Evolutionary conservation across 164 flowering plant species (phyloP).

Genomic region (Echeveria elegans): DNA sequence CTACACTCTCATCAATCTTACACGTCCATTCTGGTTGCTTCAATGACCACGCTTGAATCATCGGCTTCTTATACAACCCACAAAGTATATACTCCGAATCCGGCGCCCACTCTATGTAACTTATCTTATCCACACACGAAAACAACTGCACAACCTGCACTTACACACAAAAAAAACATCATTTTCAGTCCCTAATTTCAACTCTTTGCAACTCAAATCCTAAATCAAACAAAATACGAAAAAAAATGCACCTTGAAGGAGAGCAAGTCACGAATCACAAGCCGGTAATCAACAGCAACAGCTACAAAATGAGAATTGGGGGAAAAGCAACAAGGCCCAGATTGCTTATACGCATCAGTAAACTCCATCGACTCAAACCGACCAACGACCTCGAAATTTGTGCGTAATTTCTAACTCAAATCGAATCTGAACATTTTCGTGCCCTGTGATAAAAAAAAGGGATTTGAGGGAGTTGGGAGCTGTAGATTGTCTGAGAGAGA

Average conservation of each 20-base stretch:
- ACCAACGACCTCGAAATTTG: neutral
- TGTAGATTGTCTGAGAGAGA: neutral
- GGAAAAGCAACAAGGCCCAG: conserved; percentile 87
- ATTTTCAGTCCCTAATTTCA: neutral
- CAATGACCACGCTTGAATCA: conserved; percentile 94
- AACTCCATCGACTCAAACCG: conserved; percentile 61
- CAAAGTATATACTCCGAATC: conserved; percentile 95
- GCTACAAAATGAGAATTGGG: conserved; percentile 82
- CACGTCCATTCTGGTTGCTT: conserved; percentile 98
- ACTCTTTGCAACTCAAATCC: neutral
- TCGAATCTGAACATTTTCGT: too few species aligned
- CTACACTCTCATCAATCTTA: conserved; percentile 94
- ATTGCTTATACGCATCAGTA: conserved; percentile 76
- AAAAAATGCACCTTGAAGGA: conserved; percentile 55
- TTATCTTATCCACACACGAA: conserved; percentile 63
- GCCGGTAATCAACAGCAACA: conserved; percentile 83
- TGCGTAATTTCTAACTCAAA: neutral
- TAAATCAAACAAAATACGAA: neutral
- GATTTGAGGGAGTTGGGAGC: neutral
- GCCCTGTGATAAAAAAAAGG: neutral
- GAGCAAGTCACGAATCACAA: conserved; percentile 72
- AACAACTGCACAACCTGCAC: conserved; percentile 73
- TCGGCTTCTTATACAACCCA: conserved; percentile 75
- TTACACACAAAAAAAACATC: neutral
- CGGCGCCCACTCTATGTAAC: conserved; percentile 91